Evolutionary conservation across 78 protist genomes (phyloP).

Genomic region (Anaeramoeba ignava): DNA sequence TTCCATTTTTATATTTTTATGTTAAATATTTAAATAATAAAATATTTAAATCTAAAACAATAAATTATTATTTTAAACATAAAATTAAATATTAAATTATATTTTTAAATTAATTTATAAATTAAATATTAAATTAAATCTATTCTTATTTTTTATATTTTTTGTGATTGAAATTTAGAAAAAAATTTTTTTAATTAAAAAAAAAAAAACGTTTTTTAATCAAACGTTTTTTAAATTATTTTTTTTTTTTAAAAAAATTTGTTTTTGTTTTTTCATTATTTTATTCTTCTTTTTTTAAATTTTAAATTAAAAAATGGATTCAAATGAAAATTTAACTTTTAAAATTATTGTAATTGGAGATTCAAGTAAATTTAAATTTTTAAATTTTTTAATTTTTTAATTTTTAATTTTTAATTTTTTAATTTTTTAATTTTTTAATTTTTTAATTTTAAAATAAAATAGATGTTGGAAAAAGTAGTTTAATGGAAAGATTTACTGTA

Average conservation of each 20-base stretch:
- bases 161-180: background rate
- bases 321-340: background rate
- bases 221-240: background rate
- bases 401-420: background rate
- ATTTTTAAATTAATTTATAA: background rate
- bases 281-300: background rate
- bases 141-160: too few species aligned
- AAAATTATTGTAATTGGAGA: background rate
- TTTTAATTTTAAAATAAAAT: too few species aligned
- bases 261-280: background rate
- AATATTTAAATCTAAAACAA: too few species aligned
- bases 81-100: background rate
- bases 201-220: slow-evolving; percentile 3
- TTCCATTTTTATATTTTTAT: too few species aligned
- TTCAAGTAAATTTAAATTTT: background rate
- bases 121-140: too few species aligned
- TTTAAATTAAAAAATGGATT: background rate
- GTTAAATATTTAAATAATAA: too few species aligned
- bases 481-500: too few species aligned
- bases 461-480: too few species aligned
- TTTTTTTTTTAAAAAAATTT: slow-evolving; percentile 1
- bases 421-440: too few species aligned
- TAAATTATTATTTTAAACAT: too few species aligned
- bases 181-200: background rate
- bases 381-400: slow-evolving; percentile 1